Evolutionary conservation across 805 yeast genomes (phyloP).

Genomic region (Zygotorulaspora sp.): DNA sequence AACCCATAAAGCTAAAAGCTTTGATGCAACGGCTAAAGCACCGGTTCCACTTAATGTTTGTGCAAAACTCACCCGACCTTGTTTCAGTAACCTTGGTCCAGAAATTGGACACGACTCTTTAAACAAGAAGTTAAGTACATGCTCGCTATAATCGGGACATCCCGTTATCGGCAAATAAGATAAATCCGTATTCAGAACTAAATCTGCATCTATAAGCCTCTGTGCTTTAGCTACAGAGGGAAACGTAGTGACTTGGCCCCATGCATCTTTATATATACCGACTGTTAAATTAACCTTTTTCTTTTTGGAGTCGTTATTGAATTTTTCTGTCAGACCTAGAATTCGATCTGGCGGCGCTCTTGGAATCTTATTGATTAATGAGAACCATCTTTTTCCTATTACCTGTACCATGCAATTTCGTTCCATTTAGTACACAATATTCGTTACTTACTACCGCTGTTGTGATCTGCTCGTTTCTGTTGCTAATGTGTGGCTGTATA

Average conservation of each 20-base stretch:
- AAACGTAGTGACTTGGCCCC: conserved; percentile 49
- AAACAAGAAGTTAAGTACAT: conserved; percentile 68
- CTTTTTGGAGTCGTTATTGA: conserved; percentile 57
- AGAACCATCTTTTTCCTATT: conserved; percentile 3
- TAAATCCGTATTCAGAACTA: conserved; percentile 61
- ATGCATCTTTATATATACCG: conserved; percentile 80
- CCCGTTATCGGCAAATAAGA: conserved; percentile 67
- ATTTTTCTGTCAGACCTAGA: conserved; percentile 72
- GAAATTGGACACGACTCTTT: conserved; percentile 49
- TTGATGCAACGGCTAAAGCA: conserved; percentile 79
- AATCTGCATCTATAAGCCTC: conserved; percentile 36
- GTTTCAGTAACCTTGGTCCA: conserved; percentile 52
- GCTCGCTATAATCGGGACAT: conserved; percentile 56
- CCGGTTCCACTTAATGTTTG: conserved; percentile 97
- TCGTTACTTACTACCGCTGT: background rate
- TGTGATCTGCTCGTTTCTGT: background rate
- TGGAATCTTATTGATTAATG: conserved; percentile 30
- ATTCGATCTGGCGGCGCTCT: conserved; percentile 85
- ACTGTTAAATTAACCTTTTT: conserved; percentile 48
- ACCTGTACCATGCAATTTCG: background rate
- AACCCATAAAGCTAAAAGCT: conserved; percentile 56
- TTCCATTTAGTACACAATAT: background rate
- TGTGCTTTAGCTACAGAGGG: conserved; percentile 33
- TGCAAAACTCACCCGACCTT: conserved; percentile 67
- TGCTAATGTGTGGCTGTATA: background rate